A percentile compares a stretch with the other conserved stretches of the same genome.
Conservation (phyloP, 768 basidiomycete species). For the Leccinum aurantiacum region DNA sequence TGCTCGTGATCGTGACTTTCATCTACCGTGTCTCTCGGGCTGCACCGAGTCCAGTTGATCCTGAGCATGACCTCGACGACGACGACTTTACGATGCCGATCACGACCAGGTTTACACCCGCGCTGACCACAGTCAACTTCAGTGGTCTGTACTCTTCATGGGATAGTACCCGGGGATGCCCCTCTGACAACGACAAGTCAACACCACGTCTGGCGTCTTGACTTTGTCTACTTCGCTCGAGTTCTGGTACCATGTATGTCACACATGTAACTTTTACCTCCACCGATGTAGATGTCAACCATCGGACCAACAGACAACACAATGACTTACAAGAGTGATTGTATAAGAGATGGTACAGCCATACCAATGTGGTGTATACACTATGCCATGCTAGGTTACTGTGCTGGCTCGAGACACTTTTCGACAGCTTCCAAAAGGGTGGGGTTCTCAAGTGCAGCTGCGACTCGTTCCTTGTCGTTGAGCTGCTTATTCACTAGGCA, state of each 20-base stretch:
- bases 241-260: background rate
- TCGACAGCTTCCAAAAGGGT: constrained; percentile 86
- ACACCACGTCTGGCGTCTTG: background rate
- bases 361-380: constrained; percentile 4
- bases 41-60: background rate
- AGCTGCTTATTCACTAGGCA: constrained; percentile 91
- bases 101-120: background rate
- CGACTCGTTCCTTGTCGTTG: constrained; percentile 98
- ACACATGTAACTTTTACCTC: background rate
- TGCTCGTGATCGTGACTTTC: constrained; percentile 21
- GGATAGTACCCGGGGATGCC: background rate
- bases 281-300: background rate
- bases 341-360: background rate
- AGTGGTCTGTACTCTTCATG: background rate
- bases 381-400: background rate
- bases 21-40: constrained; percentile 15
- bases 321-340: background rate
- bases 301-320: background rate
- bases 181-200: background rate
- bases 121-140: constrained; percentile 18
- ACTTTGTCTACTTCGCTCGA: background rate
- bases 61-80: constrained; percentile 6
- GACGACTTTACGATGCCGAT: constrained; percentile 12
- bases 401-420: constrained; percentile 56
- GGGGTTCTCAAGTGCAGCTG: constrained; percentile 93